phyloP scores from a whole-genome alignment of 768 basidiomycete genomes.

The Boletus rubroflammeus region DNA sequence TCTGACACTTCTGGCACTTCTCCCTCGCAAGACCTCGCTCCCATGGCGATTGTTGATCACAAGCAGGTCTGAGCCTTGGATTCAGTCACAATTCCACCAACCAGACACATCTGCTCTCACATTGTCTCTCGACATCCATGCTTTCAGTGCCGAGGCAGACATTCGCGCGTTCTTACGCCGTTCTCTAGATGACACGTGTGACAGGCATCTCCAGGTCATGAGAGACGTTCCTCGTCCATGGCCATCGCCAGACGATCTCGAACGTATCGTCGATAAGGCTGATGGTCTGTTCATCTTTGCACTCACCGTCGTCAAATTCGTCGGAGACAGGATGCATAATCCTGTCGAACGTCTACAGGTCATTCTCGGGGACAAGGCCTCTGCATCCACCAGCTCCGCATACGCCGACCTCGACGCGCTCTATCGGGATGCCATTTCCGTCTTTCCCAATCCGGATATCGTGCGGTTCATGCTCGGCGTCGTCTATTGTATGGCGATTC shows the following conservation, averaged over 20 bases:
- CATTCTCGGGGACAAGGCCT: constrained; percentile 8
- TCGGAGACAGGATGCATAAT: constrained; percentile 15
- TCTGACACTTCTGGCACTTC: no score
- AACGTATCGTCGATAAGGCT: constrained; percentile 16
- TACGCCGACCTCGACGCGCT: constrained; percentile 19
- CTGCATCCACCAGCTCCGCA: constrained; percentile 4
- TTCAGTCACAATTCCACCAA: no score
- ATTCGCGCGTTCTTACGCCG: constrained; percentile 16
- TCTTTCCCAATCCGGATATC: constrained; percentile 16
- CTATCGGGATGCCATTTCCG: constrained; percentile 19
- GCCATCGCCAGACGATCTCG: constrained; percentile 23
- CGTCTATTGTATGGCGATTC: constrained; percentile 13
- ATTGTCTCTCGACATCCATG: no score
- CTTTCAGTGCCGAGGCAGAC: no score
- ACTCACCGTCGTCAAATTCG: constrained; percentile 27
- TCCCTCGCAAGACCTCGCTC: no score
- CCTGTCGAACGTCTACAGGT: constrained; percentile 13
- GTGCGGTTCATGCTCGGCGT: constrained; percentile 18
- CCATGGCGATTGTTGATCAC: no score
- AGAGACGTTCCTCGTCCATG: constrained; percentile 18
- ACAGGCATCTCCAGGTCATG: constrained; percentile 21
- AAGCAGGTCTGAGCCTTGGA: no score
- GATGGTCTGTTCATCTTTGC: constrained; percentile 31
- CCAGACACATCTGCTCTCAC: no score
- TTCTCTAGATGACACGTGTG: constrained; percentile 17